phyloP scores from a whole-genome alignment of 169 alveolate genomes.

The Plasmodium ovale region DNA sequence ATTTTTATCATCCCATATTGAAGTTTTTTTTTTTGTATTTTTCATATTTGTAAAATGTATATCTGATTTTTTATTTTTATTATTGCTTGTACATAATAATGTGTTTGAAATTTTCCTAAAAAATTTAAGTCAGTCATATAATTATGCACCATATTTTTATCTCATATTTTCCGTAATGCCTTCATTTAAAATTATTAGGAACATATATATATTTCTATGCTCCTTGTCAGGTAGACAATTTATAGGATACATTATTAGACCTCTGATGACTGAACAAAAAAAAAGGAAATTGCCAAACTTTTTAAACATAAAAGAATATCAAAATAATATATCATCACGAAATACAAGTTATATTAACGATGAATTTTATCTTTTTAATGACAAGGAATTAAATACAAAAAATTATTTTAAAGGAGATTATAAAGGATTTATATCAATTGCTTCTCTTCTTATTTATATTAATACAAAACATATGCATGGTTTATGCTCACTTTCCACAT shows the following conservation, averaged over 20 bases:
- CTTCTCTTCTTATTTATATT: conserved; percentile 46
- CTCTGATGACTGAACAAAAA: conserved; percentile 18
- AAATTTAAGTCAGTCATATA: conserved; percentile 39
- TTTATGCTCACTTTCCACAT: conserved; percentile 27
- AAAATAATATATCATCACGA: conserved; percentile 4
- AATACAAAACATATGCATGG: conserved; percentile 74
- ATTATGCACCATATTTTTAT: conserved; percentile 45
- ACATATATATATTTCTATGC: conserved; percentile 53
- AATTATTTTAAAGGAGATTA: conserved; percentile 47
- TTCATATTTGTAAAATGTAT: conserved; percentile 47
- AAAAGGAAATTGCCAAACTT: conserved; percentile 42
- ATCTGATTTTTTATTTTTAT: conserved; percentile 50
- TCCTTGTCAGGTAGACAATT: conserved; percentile 62
- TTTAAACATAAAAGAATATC: conserved; percentile 20
- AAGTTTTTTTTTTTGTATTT: conserved; percentile 29
- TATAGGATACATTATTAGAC: conserved; percentile 63
- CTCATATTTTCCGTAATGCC: conserved; percentile 49
- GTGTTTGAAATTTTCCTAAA: conserved; percentile 40
- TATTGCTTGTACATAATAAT: conserved; percentile 31
- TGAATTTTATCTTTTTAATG: conserved; percentile 26
- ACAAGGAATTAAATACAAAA: conserved; percentile 5
- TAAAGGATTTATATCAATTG: conserved; percentile 66
- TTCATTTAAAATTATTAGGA: conserved; percentile 49
- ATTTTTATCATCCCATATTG: conserved; percentile 22
- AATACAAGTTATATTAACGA: conserved; percentile 13